Evolutionary conservation across 352 stramenopile species (phyloP).

Genomic region (Pythium scleroteichum): DNA sequence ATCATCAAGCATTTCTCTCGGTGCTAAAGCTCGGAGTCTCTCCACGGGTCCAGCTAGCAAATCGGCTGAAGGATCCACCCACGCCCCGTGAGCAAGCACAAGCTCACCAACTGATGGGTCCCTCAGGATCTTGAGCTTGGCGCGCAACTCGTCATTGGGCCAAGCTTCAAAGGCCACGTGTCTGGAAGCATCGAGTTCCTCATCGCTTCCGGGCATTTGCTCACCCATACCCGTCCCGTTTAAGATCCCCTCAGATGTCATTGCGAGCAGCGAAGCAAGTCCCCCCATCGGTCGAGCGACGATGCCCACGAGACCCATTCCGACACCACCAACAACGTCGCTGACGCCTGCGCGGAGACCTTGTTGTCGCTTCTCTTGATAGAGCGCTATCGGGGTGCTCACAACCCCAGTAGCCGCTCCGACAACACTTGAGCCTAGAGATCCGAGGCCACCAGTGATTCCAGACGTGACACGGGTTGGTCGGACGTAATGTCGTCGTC

Average conservation of each 20-base stretch:
- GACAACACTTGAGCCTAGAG: conserved; percentile 73
- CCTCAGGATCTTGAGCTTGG: conserved; percentile 74
- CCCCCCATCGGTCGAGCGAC: conserved; percentile 77
- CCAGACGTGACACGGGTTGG: conserved; percentile 65
- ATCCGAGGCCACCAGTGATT: conserved; percentile 63
- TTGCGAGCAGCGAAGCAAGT: conserved; percentile 73
- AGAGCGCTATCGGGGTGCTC: conserved; percentile 74
- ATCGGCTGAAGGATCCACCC: conserved; percentile 39
- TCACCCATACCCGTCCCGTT: conserved; percentile 56
- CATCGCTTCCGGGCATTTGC: conserved; percentile 28
- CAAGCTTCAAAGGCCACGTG: conserved; percentile 43
- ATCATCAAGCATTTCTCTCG: conserved; percentile 29
- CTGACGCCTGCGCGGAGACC: conserved; percentile 58
- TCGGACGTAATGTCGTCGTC: conserved; percentile 61
- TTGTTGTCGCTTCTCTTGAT: conserved; percentile 65
- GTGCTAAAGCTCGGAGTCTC: conserved; percentile 33
- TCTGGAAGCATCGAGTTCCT: conserved; percentile 21
- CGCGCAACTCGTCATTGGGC: conserved; percentile 72
- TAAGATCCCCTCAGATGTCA: conserved; percentile 74
- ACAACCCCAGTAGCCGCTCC: conserved; percentile 75
- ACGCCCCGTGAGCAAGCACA: conserved; percentile 66
- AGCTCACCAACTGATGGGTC: conserved; percentile 49
- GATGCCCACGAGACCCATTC: conserved; percentile 79
- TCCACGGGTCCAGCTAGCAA: conserved; percentile 24
- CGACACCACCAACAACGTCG: conserved; percentile 69